These are phyloP conservation scores for Cucumis melo DNA, from an alignment of 306 rosid species.

Conservation along the genomic window DNA sequence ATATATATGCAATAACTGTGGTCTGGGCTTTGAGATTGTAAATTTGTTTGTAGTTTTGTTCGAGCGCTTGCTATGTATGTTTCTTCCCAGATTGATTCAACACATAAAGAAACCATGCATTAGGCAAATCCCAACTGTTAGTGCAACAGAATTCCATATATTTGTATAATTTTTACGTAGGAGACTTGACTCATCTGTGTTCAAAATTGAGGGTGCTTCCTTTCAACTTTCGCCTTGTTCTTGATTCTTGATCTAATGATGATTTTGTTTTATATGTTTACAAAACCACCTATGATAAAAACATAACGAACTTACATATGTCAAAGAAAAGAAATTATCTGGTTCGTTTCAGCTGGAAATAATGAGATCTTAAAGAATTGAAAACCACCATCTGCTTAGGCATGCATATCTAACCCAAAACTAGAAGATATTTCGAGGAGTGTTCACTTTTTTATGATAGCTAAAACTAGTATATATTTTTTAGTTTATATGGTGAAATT, in stretches of 20 bases:
- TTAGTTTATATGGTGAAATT: background rate
- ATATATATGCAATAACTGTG: background rate
- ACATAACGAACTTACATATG: background rate
- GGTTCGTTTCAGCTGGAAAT: background rate
- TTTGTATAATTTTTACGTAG: background rate
- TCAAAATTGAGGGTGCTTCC: background rate
- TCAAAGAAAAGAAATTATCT: background rate
- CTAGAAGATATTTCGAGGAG: background rate
- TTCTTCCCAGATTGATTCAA: background rate
- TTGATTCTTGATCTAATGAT: background rate
- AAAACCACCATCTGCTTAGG: background rate
- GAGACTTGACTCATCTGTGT: background rate
- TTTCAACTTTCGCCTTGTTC: background rate
- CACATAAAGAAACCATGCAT: background rate
- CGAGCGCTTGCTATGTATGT: background rate
- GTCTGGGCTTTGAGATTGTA: background rate
- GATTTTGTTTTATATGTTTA: background rate
- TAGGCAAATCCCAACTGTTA: background rate
- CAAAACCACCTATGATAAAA: background rate
- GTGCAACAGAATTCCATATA: background rate
- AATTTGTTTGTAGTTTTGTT: constrained; percentile 5
- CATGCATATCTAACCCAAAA: background rate
- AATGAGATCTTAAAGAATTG: background rate
- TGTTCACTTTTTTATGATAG: background rate
- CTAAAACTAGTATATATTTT: background rate